These are phyloP conservation scores for Exidia glandulosa DNA, from an alignment of 768 basidiomycete species.

Conservation along the genomic window DNA sequence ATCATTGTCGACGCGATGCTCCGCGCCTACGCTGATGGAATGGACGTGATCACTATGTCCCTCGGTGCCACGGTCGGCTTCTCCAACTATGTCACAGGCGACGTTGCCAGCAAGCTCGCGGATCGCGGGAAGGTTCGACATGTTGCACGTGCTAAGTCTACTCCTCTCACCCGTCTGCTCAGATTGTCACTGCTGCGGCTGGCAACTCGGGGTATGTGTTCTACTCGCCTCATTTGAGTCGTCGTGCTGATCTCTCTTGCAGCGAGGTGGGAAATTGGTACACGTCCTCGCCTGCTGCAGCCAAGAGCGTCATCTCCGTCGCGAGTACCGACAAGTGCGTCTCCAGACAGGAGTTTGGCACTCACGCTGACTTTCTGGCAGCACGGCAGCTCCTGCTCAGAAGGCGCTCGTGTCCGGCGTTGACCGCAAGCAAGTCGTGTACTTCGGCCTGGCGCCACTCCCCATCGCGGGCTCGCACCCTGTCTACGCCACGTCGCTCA, in stretches of 20 bases:
- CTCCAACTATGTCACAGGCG: slow-evolving; percentile 42
- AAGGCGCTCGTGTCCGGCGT: background rate
- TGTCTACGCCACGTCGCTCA: slow-evolving; percentile 48
- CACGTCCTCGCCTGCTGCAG: slow-evolving; percentile 41
- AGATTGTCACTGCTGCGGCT: slow-evolving; percentile 50
- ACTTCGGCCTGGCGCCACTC: background rate
- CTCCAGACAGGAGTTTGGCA: background rate
- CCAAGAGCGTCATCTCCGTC: slow-evolving; percentile 40
- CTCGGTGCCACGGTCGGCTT: slow-evolving; percentile 53
- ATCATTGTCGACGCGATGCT: slow-evolving; percentile 43
- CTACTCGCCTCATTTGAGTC: background rate
- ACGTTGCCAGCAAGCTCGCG: slow-evolving; percentile 49
- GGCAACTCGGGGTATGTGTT: slow-evolving; percentile 19
- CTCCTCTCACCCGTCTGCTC: too few relatives aligned
- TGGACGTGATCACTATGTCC: slow-evolving; percentile 57
- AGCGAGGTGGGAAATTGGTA: slow-evolving; percentile 50
- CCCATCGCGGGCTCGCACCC: slow-evolving; percentile 32
- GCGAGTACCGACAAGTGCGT: slow-evolving; percentile 29
- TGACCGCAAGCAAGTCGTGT: background rate
- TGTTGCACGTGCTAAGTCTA: background rate
- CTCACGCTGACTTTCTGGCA: background rate
- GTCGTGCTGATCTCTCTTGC: background rate
- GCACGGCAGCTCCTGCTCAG: background rate
- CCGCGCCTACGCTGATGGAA: slow-evolving; percentile 37
- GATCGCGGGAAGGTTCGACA: slow-evolving; percentile 31